Evolutionary conservation across 1,284 basidiomycete genomes (phyloP).

Genomic region (Heliocybe sulcata): DNA sequence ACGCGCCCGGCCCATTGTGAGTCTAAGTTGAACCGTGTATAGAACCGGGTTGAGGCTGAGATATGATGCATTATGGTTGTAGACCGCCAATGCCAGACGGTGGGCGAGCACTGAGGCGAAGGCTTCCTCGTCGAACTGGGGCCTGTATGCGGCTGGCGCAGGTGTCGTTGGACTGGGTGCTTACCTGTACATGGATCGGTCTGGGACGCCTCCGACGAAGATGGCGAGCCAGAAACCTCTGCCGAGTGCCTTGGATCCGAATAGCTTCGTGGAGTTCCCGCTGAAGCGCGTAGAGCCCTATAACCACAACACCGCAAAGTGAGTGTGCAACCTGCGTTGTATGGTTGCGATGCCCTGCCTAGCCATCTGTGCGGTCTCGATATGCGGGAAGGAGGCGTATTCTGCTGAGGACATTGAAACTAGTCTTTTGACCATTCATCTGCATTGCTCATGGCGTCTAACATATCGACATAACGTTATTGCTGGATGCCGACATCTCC

Average conservation of each 20-base stretch:
- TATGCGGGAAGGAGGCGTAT: too few species aligned
- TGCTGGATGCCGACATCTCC: background rate
- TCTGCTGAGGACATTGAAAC: too few species aligned
- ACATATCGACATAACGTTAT: background rate
- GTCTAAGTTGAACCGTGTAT: background rate
- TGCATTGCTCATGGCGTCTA: background rate
- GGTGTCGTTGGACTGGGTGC: background rate
- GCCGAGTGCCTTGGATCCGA: slow-evolving; percentile 58
- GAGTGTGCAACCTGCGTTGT: slow-evolving; percentile 12
- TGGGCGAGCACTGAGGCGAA: background rate
- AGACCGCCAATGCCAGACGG: background rate
- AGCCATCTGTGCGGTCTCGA: too few species aligned
- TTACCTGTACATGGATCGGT: background rate
- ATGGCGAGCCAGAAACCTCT: too few species aligned
- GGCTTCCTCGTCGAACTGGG: background rate
- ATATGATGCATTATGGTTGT: background rate
- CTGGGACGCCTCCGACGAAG: background rate
- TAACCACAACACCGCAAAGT: slow-evolving; percentile 87
- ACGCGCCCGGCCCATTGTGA: background rate
- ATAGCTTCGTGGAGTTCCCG: slow-evolving; percentile 74
- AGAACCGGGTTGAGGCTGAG: background rate
- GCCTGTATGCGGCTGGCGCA: background rate
- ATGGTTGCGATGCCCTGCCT: too few species aligned
- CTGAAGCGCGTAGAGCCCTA: slow-evolving; percentile 83
- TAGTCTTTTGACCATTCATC: too few species aligned